Percentiles rank a stretch among this genome's conserved stretches.
phyloP scores from a whole-genome alignment of 495 filamentous ascomycete species.

The Mytilinidion resinicola region DNA sequence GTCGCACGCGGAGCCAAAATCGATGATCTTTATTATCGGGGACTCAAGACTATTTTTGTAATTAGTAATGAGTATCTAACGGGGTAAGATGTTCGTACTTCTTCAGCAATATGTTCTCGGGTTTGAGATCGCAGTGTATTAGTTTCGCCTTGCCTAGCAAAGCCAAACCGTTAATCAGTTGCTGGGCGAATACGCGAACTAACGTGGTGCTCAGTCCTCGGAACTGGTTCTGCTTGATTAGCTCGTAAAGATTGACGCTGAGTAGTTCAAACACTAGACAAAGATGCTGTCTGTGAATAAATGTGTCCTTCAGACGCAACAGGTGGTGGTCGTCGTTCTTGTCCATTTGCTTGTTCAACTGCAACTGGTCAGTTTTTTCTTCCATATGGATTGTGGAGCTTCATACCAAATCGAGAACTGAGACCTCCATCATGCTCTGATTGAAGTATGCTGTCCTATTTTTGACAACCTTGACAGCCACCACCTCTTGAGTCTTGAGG shows the following conservation, averaged over 20 bases:
- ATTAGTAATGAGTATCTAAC: conserved; percentile 13
- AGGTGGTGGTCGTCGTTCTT: conserved; percentile 99
- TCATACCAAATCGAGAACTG: conserved; percentile 87
- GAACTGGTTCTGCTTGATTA: conserved; percentile 99
- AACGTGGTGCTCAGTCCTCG: conserved; percentile 94
- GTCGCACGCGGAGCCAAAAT: conserved; percentile 98
- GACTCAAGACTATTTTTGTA: conserved; percentile 68
- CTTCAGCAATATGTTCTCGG: conserved; percentile 96
- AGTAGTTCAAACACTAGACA: conserved; percentile 96
- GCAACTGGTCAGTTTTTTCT: conserved; percentile 28
- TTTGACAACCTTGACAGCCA: conserved; percentile 99
- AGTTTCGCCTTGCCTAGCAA: conserved; percentile 92
- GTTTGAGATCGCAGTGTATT: conserved; percentile 98
- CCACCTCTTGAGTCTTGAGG: conserved; percentile 93
- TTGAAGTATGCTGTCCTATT: conserved; percentile 99
- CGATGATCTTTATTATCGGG: conserved; percentile 99
- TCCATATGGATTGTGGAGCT: background rate
- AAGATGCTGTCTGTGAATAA: conserved; percentile 96
- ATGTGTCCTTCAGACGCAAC: conserved; percentile 92
- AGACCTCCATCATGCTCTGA: conserved; percentile 99
- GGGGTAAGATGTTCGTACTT: conserved; percentile 52
- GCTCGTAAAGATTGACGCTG: conserved; percentile 95
- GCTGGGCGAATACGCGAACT: conserved; percentile 96
- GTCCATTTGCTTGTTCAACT: conserved; percentile 97
- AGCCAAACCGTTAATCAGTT: conserved; percentile 85